A percentile compares a stretch with the other conserved stretches of the same genome.
phyloP scores from a whole-genome alignment of 1,284 basidiomycete genomes.

The Trametes pubescens region DNA sequence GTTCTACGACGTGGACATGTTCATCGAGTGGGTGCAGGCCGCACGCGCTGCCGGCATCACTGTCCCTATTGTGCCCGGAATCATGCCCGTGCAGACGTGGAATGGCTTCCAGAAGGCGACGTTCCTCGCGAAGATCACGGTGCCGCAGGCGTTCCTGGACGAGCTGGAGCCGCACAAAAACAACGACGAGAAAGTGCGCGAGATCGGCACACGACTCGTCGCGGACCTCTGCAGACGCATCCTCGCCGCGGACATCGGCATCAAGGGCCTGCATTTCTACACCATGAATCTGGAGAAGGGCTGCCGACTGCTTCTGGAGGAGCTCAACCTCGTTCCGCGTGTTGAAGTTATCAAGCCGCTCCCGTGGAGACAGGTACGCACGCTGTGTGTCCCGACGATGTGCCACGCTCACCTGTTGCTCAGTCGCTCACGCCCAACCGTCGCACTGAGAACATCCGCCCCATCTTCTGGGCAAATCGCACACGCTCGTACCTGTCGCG shows the following conservation, averaged over 20 bases:
- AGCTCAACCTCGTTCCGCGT: conserved; percentile 85
- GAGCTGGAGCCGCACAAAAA: conserved; percentile 91
- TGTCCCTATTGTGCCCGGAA: conserved; percentile 94
- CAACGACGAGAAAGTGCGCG: conserved; percentile 90
- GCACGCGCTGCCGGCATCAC: conserved; percentile 90
- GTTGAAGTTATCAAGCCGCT: conserved; percentile 89
- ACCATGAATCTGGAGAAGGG: conserved; percentile 99
- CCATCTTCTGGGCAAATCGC: conserved; percentile 96
- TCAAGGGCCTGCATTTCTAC: conserved; percentile 94
- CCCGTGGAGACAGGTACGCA: conserved; percentile 88
- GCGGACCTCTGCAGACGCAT: conserved; percentile 89
- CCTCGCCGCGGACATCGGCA: conserved; percentile 79
- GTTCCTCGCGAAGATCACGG: conserved; percentile 83
- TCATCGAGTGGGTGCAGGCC: conserved; percentile 85
- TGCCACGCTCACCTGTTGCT: conserved; percentile 22
- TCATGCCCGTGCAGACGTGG: conserved; percentile 98
- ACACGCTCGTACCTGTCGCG: conserved; percentile 91
- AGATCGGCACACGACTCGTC: conserved; percentile 87
- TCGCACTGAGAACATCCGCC: conserved; percentile 88
- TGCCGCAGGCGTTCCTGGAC: conserved; percentile 85
- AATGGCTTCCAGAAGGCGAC: conserved; percentile 96
- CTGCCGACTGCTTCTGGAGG: conserved; percentile 91
- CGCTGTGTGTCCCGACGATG: background rate
- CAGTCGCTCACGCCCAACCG: conserved; percentile 90
- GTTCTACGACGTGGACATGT: conserved; percentile 92